Conservation (phyloP, 805 yeast genomes). For the Starmerella bombi region DNA sequence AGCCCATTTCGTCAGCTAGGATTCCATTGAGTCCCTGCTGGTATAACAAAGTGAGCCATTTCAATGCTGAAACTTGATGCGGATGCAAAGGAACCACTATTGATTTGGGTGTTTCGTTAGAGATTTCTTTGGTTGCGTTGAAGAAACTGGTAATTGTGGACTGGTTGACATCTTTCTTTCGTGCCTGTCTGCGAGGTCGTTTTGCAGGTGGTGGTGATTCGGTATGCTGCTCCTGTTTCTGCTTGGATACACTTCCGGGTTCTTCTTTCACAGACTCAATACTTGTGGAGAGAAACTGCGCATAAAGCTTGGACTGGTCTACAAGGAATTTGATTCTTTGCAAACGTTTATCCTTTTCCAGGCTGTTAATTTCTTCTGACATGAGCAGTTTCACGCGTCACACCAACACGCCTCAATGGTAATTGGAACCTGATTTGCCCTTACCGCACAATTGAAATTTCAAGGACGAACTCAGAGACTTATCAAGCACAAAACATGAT, state of each 20-base stretch:
- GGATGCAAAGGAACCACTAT: constrained; percentile 55
- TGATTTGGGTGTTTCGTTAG: constrained; percentile 39
- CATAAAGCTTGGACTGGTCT: constrained; percentile 77
- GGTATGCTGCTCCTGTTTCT: not conserved
- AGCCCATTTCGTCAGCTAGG: constrained; percentile 94
- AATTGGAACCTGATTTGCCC: too few relatives aligned
- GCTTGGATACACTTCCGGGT: constrained; percentile 19
- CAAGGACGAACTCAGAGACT: too few relatives aligned
- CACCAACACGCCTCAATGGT: too few relatives aligned
- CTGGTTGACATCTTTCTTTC: not conserved
- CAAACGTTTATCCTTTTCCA: constrained; percentile 45
- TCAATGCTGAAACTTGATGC: constrained; percentile 80
- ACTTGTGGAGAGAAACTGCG: constrained; percentile 73
- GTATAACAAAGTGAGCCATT: constrained; percentile 77
- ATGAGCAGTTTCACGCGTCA: too few relatives aligned
- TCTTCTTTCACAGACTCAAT: constrained; percentile 25
- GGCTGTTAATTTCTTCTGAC: constrained; percentile 16
- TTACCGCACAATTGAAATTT: too few relatives aligned
- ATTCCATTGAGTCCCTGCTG: constrained; percentile 94
- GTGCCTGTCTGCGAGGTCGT: not conserved
- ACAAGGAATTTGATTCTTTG: constrained; percentile 59
- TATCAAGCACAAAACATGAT: too few relatives aligned
- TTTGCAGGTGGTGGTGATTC: not conserved
- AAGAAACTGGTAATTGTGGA: constrained; percentile 3
- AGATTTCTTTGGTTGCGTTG: constrained; percentile 8